phyloP scores from a whole-genome alignment of 768 basidiomycete species.

The Amanita inopinata region DNA sequence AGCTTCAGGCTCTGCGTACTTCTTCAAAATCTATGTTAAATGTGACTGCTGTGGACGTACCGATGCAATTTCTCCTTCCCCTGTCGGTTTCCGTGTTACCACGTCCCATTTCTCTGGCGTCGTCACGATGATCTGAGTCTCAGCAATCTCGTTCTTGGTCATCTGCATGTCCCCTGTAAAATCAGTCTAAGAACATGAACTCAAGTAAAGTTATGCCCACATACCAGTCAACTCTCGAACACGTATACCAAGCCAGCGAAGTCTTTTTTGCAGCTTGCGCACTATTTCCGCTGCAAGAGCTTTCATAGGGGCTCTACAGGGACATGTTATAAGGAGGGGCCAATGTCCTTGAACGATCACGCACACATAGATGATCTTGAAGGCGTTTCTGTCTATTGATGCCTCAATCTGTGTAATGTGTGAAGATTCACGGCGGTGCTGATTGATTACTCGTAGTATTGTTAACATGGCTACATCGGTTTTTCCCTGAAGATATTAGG shows the following conservation, averaged over 20 bases:
- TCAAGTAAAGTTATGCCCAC: slow-evolving; percentile 9
- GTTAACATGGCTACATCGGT: slow-evolving; percentile 96
- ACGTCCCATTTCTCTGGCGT: slow-evolving; percentile 99
- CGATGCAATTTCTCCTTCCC: slow-evolving; percentile 93
- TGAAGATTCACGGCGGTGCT: slow-evolving; percentile 35
- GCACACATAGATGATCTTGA: slow-evolving; percentile 97
- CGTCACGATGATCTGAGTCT: slow-evolving; percentile 96
- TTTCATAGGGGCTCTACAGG: slow-evolving; percentile 88
- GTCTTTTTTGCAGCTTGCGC: slow-evolving; percentile 81
- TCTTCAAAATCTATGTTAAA: not conserved
- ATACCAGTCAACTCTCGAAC: slow-evolving; percentile 87
- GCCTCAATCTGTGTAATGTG: slow-evolving; percentile 26
- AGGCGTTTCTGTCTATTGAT: slow-evolving; percentile 58
- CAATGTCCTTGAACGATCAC: slow-evolving; percentile 13
- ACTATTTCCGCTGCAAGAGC: slow-evolving; percentile 94
- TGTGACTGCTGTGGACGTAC: slow-evolving; percentile 31
- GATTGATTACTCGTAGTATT: slow-evolving; percentile 79
- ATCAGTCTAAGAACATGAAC: not conserved
- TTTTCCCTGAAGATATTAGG: slow-evolving; percentile 65
- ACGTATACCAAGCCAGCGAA: slow-evolving; percentile 79
- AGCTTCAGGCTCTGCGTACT: slow-evolving; percentile 70
- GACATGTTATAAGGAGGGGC: not conserved
- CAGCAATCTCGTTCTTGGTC: slow-evolving; percentile 85
- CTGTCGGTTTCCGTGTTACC: slow-evolving; percentile 92
- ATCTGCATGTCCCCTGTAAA: slow-evolving; percentile 86